Evolutionary conservation across 768 basidiomycete genomes (phyloP), one percentile per base, ranked within the genome.

Genomic region (Phylloporus rhodoxanthus): DNA sequence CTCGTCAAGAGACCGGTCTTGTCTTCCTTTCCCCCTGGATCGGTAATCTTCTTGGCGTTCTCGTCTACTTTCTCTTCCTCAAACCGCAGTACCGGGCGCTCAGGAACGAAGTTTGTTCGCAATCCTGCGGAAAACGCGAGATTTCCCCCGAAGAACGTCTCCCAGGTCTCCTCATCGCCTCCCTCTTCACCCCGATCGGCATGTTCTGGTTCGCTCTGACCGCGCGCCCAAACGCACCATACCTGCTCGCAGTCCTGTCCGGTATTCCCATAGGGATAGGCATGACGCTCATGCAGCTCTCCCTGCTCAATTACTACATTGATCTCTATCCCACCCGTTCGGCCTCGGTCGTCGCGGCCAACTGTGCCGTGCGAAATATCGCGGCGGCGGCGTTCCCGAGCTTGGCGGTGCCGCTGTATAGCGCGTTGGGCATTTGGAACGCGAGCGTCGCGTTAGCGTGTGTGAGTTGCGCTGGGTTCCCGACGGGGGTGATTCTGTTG

Each of bases 251-350:
- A 10, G 42, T 55, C 13, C 11, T 65, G 37, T 65, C 63, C 0
- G 63, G 63, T 4, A 48, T 65, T 25, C 63, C 63, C 1, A 44
- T 65, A 3, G 63, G 63, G 11, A 57, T 65, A 40, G 63, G 63
- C 9, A 62, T 65, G 63, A 65, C 63, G 28, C 48, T 63, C 3
- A 42, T 65, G 23, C 63, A 65, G 38, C 57, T 65, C 21, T 62
- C 58, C 8, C 23, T 65, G 38, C 46, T 60, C 48, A 64, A 64
- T 33, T 65, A 64, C 40, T 65, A 64, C 53, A 60, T 64, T 36
- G 63, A 64, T 34, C 63, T 64, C 8, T 64, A 65, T 36, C 63
- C 63, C 14, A 57, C 60, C n/a, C 61, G 56, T 20, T 65, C 63
- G 0, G 64, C 64, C 6, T 65, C 63, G 5, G 64, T 63, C 30